A percentile compares a stretch with the other conserved stretches of the same genome.
Evolutionary conservation across 345 rosid species (phyloP).

Genomic region (Eucalyptus paniculata): DNA sequence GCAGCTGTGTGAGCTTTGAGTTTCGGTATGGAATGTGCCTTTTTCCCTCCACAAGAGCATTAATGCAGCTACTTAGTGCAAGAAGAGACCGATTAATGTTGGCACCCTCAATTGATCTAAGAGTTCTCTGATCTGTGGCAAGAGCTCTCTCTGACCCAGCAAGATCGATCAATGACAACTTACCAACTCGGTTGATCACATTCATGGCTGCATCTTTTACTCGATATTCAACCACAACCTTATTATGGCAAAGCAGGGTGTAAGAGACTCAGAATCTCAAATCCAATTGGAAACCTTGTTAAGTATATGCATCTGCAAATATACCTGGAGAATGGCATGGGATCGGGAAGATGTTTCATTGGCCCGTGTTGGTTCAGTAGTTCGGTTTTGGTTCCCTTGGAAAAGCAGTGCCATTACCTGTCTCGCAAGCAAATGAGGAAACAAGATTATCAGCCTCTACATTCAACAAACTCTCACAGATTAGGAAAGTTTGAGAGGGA

Average conservation of each 20-base stretch:
- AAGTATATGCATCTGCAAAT: not conserved
- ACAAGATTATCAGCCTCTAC: not conserved
- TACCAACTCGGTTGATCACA: constrained; percentile 49
- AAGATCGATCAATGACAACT: constrained; percentile 89
- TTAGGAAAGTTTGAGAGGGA: not conserved
- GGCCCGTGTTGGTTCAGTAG: constrained; percentile 89
- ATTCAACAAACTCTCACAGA: not conserved
- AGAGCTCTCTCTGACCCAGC: constrained; percentile 98
- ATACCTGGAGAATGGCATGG: constrained; percentile 93
- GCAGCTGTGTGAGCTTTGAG: constrained; percentile 94
- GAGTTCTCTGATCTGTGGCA: constrained; percentile 89
- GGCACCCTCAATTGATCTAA: constrained; percentile 88
- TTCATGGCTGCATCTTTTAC: constrained; percentile 65
- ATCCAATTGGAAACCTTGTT: not conserved
- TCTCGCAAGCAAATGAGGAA: not conserved
- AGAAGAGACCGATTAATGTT: constrained; percentile 92
- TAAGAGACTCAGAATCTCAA: not conserved
- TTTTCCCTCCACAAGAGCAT: constrained; percentile 94
- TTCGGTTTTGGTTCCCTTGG: constrained; percentile 87
- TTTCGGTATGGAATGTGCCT: constrained; percentile 88
- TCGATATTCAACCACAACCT: constrained; percentile 77
- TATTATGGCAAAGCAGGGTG: not conserved
- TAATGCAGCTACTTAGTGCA: constrained; percentile 87
- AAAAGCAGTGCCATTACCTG: constrained; percentile 94
- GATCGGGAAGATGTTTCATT: constrained; percentile 97